A percentile compares a stretch with the other conserved stretches of the same genome.
Conservation (phyloP, 2,329 filamentous ascomycete genomes). For the Clonostachys sp. region DNA sequence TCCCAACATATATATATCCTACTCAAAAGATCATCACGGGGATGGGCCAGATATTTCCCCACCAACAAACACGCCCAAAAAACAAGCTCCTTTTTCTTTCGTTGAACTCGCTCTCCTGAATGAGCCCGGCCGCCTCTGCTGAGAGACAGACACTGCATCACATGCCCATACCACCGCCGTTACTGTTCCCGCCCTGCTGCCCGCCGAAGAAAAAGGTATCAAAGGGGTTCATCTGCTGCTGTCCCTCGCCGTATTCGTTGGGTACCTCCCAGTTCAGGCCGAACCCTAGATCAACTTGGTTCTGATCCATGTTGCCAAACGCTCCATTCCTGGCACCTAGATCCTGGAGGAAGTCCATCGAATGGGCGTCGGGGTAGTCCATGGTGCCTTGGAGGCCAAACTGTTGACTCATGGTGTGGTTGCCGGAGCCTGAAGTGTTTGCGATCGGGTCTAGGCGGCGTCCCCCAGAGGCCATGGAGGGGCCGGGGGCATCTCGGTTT, state of each 20-base stretch:
- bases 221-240: conserved; percentile 63
- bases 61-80: no score
- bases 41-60: no score
- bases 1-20: no score
- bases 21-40: no score
- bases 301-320: conserved; percentile 28
- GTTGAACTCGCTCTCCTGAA: no score
- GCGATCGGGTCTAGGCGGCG: conserved; percentile 17
- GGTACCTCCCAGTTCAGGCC: conserved; percentile 62
- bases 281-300: conserved; percentile 60
- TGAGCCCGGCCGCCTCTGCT: no score
- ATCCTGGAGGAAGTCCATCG: conserved; percentile 48
- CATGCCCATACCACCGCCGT: conserved; percentile 6
- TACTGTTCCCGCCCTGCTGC: conserved; percentile 21
- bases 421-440: conserved; percentile 21
- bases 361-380: conserved; percentile 43
- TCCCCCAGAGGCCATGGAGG: not conserved
- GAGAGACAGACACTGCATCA: conserved; percentile 3
- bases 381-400: conserved; percentile 24
- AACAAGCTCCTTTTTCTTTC: no score
- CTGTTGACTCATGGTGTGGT: conserved; percentile 23
- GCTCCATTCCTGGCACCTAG: conserved; percentile 28
- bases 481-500: conserved; percentile 11
- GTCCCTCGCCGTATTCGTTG: conserved; percentile 57
- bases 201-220: conserved; percentile 70